Evolutionary conservation across 1,284 basidiomycete genomes (phyloP).

Genomic region (Ceratobasidium sp.): DNA sequence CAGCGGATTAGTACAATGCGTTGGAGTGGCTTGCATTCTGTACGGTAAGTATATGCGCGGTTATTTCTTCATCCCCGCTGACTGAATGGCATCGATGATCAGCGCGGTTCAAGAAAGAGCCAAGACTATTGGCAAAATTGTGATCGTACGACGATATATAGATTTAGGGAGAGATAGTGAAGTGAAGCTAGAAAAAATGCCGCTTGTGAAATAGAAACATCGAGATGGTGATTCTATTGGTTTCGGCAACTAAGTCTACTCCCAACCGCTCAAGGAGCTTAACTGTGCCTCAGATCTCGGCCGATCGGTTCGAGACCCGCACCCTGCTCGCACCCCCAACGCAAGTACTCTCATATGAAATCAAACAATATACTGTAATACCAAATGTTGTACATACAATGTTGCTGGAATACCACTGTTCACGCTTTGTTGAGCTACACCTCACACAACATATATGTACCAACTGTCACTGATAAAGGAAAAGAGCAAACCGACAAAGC

Average conservation of each 20-base stretch:
- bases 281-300: not conserved
- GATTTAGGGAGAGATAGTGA: not conserved
- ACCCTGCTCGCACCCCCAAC: not conserved
- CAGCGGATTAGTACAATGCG: slow-evolving; percentile 47
- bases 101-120: slow-evolving; percentile 46
- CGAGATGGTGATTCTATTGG: not conserved
- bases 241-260: no score
- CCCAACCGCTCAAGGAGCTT: not conserved
- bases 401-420: slow-evolving; percentile 30
- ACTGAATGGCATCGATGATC: not conserved
- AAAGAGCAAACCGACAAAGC: not conserved
- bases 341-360: not conserved
- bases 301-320: not conserved
- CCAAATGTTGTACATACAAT: slow-evolving; percentile 37
- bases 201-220: not conserved
- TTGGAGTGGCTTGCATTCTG: slow-evolving; percentile 45
- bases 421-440: slow-evolving; percentile 18
- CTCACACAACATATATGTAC: slow-evolving; percentile 17
- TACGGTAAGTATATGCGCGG: slow-evolving; percentile 46
- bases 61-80: not conserved
- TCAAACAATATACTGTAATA: not conserved
- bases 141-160: not conserved
- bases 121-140: slow-evolving; percentile 29
- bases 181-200: not conserved
- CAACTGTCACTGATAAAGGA: not conserved